These are phyloP conservation scores for Aspergillus thermomutatus DNA, from an alignment of 2,329 filamentous ascomycete species.

Conservation along the genomic window DNA sequence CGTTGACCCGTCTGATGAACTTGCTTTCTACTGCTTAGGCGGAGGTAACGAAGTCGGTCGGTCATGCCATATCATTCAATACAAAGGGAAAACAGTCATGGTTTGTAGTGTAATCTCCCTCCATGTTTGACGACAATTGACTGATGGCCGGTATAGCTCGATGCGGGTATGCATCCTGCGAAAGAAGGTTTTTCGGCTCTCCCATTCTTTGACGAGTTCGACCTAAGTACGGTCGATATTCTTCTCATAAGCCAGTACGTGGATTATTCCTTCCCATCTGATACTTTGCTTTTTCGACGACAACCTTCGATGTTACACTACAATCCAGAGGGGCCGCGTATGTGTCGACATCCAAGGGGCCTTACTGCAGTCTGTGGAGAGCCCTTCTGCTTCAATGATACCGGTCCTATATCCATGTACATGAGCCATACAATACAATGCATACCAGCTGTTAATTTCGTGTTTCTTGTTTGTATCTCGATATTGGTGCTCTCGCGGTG, in stretches of 20 bases:
- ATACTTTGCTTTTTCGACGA: slow-evolving; percentile 1
- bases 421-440: slow-evolving; percentile 36
- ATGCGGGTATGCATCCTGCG: slow-evolving; percentile 93
- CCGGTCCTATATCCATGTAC: slow-evolving; percentile 28
- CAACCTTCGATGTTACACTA: background rate
- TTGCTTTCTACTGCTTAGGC: slow-evolving; percentile 89
- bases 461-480: slow-evolving; percentile 16
- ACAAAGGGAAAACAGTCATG: slow-evolving; percentile 99
- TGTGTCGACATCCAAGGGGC: background rate
- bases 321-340: background rate
- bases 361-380: background rate
- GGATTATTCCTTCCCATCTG: slow-evolving; percentile 20
- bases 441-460: slow-evolving; percentile 19
- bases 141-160: slow-evolving; percentile 59
- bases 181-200: slow-evolving; percentile 91
- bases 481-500: slow-evolving; percentile 12
- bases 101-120: slow-evolving; percentile 48
- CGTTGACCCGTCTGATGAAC: slow-evolving; percentile 87
- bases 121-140: background rate
- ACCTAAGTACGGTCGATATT: slow-evolving; percentile 93
- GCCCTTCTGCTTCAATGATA: slow-evolving; percentile 2
- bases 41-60: slow-evolving; percentile 96
- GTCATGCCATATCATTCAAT: slow-evolving; percentile 96
- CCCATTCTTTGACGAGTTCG: slow-evolving; percentile 98
- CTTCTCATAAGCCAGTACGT: slow-evolving; percentile 99